phyloP scores from a whole-genome alignment of 2,329 filamentous ascomycete genomes.

The Lizonia empirigonia region DNA sequence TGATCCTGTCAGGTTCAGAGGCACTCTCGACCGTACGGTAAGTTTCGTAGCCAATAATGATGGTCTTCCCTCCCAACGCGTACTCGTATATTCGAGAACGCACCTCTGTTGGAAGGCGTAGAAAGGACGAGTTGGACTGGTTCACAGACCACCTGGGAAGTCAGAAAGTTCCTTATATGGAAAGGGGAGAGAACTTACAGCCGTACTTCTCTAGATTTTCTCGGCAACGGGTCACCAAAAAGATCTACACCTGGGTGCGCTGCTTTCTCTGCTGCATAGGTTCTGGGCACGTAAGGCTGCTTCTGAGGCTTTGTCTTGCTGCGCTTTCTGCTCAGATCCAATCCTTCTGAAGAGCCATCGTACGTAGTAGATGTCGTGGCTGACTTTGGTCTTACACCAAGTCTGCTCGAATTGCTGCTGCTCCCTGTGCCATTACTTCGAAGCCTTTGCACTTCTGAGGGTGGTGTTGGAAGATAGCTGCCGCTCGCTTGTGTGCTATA shows the following conservation, averaged over 20 bases:
- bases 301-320: constrained; percentile 16
- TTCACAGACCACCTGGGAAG: constrained; percentile 30
- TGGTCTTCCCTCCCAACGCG: constrained; percentile 32
- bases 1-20: background rate
- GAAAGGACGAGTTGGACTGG: constrained; percentile 30
- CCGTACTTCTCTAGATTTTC: constrained; percentile 18
- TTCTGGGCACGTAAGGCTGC: constrained; percentile 19
- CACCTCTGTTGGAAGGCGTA: constrained; percentile 33
- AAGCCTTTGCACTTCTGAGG: constrained; percentile 23
- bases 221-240: constrained; percentile 10
- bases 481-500: constrained; percentile 7
- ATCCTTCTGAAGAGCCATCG: constrained; percentile 13
- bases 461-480: constrained; percentile 30
- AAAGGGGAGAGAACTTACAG: constrained; percentile 17
- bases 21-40: constrained; percentile 17
- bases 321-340: constrained; percentile 12
- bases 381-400: background rate
- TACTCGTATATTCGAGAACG: constrained; percentile 31
- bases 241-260: constrained; percentile 18
- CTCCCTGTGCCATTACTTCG: constrained; percentile 16
- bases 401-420: constrained; percentile 10
- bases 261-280: constrained; percentile 19
- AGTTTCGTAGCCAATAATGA: constrained; percentile 32
- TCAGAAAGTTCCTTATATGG: background rate
- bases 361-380: background rate